These are phyloP conservation scores for Leccinellum rugosiceps DNA, from an alignment of 768 basidiomycete species.

Conservation along the genomic window DNA sequence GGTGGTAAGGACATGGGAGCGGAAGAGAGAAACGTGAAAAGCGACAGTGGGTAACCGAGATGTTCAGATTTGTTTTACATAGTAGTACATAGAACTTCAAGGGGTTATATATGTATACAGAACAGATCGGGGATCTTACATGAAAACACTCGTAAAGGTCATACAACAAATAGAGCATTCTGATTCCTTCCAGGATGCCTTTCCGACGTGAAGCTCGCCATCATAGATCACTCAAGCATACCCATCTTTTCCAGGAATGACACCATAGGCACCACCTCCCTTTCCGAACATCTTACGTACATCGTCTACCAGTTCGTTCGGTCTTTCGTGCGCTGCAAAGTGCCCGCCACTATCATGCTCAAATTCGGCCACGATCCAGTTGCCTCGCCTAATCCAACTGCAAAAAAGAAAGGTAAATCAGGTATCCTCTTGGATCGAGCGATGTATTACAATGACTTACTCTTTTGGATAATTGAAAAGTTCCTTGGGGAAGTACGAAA, in stretches of 20 bases:
- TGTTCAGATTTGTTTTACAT: background rate
- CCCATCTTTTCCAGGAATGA: slow-evolving; percentile 43
- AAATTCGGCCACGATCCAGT: slow-evolving; percentile 43
- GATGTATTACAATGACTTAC: slow-evolving; percentile 26
- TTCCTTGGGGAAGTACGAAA: slow-evolving; percentile 53
- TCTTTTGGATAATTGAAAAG: slow-evolving; percentile 32
- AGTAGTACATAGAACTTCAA: background rate
- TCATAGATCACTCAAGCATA: slow-evolving; percentile 25
- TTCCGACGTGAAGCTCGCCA: background rate
- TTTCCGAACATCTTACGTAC: slow-evolving; percentile 56
- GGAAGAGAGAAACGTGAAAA: too few relatives aligned
- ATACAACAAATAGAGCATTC: background rate
- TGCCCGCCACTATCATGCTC: slow-evolving; percentile 54
- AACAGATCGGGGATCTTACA: background rate
- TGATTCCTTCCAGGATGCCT: background rate
- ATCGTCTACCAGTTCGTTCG: slow-evolving; percentile 46
- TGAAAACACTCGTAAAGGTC: background rate
- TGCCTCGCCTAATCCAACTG: background rate
- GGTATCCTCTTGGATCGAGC: background rate
- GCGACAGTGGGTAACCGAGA: too few relatives aligned
- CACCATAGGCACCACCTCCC: slow-evolving; percentile 46
- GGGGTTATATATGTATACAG: background rate
- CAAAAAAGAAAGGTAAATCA: background rate
- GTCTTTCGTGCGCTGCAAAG: slow-evolving; percentile 53
- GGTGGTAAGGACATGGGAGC: too few relatives aligned